Percentiles rank a stretch among this genome's conserved stretches.
phyloP scores from a whole-genome alignment of 495 filamentous ascomycete genomes.

The Friedmanniomyces endolithicus region DNA sequence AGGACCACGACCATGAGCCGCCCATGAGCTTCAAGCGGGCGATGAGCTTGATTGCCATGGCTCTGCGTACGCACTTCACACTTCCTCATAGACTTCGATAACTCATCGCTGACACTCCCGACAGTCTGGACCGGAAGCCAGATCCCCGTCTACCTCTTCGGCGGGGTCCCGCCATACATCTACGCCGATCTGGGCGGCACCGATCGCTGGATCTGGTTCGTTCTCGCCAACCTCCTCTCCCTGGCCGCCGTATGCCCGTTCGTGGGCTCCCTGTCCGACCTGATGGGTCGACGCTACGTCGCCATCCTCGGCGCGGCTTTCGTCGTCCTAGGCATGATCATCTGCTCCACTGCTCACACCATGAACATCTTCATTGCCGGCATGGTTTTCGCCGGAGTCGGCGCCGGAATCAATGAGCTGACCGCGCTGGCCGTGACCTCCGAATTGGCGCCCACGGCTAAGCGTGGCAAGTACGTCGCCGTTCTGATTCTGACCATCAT shows the following conservation, averaged over 20 bases:
- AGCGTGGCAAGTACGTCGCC: slow-evolving; percentile 59
- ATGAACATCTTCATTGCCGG: slow-evolving; percentile 57
- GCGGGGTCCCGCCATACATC: slow-evolving; percentile 44
- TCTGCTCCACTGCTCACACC: slow-evolving; percentile 47
- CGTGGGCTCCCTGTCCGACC: slow-evolving; percentile 59
- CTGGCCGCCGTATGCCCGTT: slow-evolving; percentile 61
- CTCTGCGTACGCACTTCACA: slow-evolving; percentile 6
- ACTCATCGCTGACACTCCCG: background rate
- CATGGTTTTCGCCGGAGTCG: slow-evolving; percentile 50
- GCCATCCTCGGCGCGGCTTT: slow-evolving; percentile 50
- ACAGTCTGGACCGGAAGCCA: slow-evolving; percentile 28
- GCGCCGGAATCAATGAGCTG: slow-evolving; percentile 53
- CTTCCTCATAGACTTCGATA: background rate
- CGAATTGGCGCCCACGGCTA: slow-evolving; percentile 55
- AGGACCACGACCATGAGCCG: slow-evolving; percentile 41
- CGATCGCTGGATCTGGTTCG: slow-evolving; percentile 62
- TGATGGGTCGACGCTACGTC: slow-evolving; percentile 57
- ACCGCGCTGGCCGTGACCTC: slow-evolving; percentile 54
- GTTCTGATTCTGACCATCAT: slow-evolving; percentile 55
- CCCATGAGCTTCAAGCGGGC: slow-evolving; percentile 20
- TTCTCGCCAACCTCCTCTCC: slow-evolving; percentile 54
- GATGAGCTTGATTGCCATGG: slow-evolving; percentile 16
- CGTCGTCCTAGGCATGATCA: slow-evolving; percentile 53
- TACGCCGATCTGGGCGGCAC: slow-evolving; percentile 53
- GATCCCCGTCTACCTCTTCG: slow-evolving; percentile 28